phyloP scores from a whole-genome alignment of 202 grass and related monocot genomes.

The Hordeum pubiflorum region DNA sequence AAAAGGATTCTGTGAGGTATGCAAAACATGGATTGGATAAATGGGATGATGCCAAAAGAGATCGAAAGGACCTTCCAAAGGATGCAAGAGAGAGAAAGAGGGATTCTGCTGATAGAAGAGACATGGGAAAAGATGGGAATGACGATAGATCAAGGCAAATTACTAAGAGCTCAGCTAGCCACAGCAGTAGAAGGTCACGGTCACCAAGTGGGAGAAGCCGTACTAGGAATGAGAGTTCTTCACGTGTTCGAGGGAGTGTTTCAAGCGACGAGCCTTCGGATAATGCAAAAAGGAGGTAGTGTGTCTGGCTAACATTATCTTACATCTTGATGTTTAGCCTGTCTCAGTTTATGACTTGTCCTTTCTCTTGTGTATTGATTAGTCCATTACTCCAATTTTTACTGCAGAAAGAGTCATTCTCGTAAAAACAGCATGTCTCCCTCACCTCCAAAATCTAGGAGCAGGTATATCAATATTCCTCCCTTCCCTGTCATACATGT shows the following conservation, averaged over 20 bases:
- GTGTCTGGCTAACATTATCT: not conserved
- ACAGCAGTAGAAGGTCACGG: conserved; percentile 53
- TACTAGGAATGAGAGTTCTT: conserved; percentile 49
- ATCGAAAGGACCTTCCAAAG: conserved; percentile 37
- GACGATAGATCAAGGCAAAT: conserved; percentile 34
- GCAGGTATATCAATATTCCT: conserved; percentile 50
- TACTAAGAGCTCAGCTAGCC: conserved; percentile 32
- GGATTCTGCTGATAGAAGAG: conserved; percentile 50
- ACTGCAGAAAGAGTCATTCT: conserved; percentile 65
- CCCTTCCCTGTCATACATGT: not conserved
- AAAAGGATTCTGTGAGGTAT: conserved; percentile 31
- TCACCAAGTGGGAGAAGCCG: conserved; percentile 53
- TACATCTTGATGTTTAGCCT: not conserved
- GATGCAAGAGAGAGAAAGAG: conserved; percentile 55
- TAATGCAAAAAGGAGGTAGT: conserved; percentile 56
- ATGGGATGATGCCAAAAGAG: conserved; percentile 41
- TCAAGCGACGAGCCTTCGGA: conserved; percentile 71
- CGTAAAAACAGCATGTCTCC: conserved; percentile 55
- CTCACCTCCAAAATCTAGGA: conserved; percentile 77
- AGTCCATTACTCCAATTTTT: conserved; percentile 16
- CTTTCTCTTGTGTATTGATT: conserved; percentile 6
- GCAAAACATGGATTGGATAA: conserved; percentile 22
- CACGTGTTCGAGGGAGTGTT: conserved; percentile 48
- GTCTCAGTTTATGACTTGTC: conserved; percentile 25
- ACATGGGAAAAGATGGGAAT: conserved; percentile 40